phyloP scores from a whole-genome alignment of 2,329 filamentous ascomycete genomes.

The Trichoderma endophyticum region DNA sequence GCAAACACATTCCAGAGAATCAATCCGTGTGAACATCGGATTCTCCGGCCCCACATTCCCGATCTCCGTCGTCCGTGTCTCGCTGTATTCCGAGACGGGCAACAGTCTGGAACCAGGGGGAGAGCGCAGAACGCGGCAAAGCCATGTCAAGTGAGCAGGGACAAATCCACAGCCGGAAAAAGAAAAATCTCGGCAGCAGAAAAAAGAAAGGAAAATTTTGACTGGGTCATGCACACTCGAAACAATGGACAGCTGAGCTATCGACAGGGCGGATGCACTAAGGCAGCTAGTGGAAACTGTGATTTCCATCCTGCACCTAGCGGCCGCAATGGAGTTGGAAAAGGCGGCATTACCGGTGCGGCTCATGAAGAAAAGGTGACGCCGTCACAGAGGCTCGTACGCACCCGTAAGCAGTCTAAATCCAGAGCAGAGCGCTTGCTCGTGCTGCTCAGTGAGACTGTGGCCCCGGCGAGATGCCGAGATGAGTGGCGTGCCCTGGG shows the following conservation, averaged over 20 bases:
- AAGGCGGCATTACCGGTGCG: slow-evolving; percentile 5
- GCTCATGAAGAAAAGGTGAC: neutral
- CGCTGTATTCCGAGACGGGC: slow-evolving; percentile 1
- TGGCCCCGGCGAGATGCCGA: slow-evolving; percentile 8
- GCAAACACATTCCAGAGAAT: slow-evolving; percentile 2
- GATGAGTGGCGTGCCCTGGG: slow-evolving; percentile 3
- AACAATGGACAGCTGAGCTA: slow-evolving; percentile 19
- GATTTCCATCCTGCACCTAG: slow-evolving; percentile 10
- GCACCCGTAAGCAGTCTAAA: slow-evolving; percentile 9
- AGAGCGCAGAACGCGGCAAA: slow-evolving; percentile 8
- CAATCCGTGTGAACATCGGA: slow-evolving; percentile 7
- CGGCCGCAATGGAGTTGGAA: neutral
- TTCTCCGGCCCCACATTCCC: slow-evolving; percentile 18
- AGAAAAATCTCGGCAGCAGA: neutral
- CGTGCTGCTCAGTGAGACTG: neutral
- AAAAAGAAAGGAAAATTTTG: neutral
- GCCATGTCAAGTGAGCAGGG: neutral
- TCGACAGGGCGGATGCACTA: slow-evolving; percentile 15
- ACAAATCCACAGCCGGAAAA: neutral
- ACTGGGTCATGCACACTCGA: slow-evolving; percentile 11
- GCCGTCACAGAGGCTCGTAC: neutral
- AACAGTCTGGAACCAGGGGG: neutral
- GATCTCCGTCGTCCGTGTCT: slow-evolving; percentile 8
- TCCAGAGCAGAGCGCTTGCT: neutral
- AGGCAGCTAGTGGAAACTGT: slow-evolving; percentile 9